Evolutionary conservation across 2,329 filamentous ascomycete genomes (phyloP), one percentile per base, ranked within the genome.

Genomic region (Fusarium denticulatum): DNA sequence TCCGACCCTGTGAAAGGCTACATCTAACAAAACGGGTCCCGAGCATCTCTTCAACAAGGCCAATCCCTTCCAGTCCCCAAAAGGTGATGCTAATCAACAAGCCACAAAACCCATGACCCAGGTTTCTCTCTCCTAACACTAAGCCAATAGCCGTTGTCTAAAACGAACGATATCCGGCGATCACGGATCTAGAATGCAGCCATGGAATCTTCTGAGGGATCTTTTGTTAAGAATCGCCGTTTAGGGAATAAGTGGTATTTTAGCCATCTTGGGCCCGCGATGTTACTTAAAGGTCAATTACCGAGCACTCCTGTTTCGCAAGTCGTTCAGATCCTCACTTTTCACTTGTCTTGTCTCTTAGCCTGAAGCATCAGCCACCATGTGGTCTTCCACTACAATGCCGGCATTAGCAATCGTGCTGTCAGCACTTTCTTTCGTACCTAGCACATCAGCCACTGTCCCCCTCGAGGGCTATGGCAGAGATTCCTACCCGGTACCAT

Each of bases 401-500:
- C 40, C 40, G 16, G 18, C 18, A 36, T 58, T 58, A 58, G 30
- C 39, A 58, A 28, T 47, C 14, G n/a, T 58, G 18, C 40, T 58
- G n/a, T 58, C 55, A 47, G 30, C 39, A 46, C 55, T 58, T 36
- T 58, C 30, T 36, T 34, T 67, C 7, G 20, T 56, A 5, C 53
- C 55, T 0, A 9, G 39, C 24, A 40, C 34, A n/a, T 49, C 49
- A 15, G 67, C 64, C 9, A 61, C 45, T 3, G 68, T 71, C 3
- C 74, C 64, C 20, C 64, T 77, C 5, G 39, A 70, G 12, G 76
- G 76, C 10, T 78, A 78, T 52, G 76, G 76, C 0, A 61, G 60
- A 7, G 40, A 63, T 1, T 14, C 26, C 3, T 78, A 74, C 32
- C 42, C 47, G 4, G 55, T 64, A 7, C 26, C 58, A 0, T 78